Evolutionary conservation across 768 basidiomycete species (phyloP), one percentile per base, ranked within the genome.

Genomic region (Hypholoma sublateritium): DNA sequence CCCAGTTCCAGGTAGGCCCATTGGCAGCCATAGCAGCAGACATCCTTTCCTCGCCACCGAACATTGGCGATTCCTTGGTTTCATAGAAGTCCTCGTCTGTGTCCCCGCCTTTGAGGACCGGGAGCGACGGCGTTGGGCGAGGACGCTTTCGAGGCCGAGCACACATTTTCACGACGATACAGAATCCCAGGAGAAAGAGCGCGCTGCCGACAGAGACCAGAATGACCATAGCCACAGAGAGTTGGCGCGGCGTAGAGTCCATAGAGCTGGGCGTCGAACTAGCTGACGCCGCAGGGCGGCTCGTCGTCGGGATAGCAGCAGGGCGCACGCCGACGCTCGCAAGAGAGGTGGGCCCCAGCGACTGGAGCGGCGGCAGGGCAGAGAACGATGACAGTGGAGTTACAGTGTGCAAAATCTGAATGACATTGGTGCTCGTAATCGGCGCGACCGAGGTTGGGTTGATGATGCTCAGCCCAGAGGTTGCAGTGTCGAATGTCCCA

Each of bases 71-170:
- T 22, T 85, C 85, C 53, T 85, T 81, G 7, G 74, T 66, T 35
- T 74, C 70, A 55, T 72, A 76, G 46, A 69, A 70, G 39, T 83
- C 74, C 41, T 78, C 76, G 22, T 81, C 79, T 12, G 77, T 68
- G 58, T 76, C 80, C 12, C 71, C 73, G 37, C 88, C 84, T 56
- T 87, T 83, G 12, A 87, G 73, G 46, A 89, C 86, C 0, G 89
- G 89, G n/a, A 87, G 76, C 28, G 89, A 91, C 3, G 88, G 89
- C n/a, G 77, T 85, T 5, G 83, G 87, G 17, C 77, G 81, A n/a
- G 72, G 73, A 46, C 77, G 80, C 37, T 78, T 78, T 17, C 72
- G 74, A 21, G 83, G 86, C 25, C 80, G 79, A 55, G 70, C 70
- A 50, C 79, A 79, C 58, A 81, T 65, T 57, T 74, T 83, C 59